Percentiles rank a stretch among this genome's conserved stretches.
Evolutionary conservation across 2,329 filamentous ascomycete species (phyloP).

Genomic region (Claviceps pusilla): DNA sequence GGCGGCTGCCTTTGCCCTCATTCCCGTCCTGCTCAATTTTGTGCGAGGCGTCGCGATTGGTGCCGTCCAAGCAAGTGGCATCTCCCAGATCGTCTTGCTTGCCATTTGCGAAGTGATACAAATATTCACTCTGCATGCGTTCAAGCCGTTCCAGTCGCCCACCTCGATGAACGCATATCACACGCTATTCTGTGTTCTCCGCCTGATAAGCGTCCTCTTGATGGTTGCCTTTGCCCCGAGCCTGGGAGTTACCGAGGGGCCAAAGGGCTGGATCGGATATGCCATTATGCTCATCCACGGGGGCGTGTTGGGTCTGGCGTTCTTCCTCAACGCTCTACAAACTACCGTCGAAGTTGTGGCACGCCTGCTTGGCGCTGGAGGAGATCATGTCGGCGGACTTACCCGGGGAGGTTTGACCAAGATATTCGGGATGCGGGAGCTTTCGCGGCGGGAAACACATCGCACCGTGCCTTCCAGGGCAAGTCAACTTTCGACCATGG

Average conservation of each 20-base stretch:
- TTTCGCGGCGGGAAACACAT: conserved; percentile 56
- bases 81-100: conserved; percentile 81
- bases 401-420: conserved; percentile 73
- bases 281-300: conserved; percentile 76
- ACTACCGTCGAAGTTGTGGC: conserved; percentile 81
- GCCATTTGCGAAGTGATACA: conserved; percentile 90
- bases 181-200: conserved; percentile 62
- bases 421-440: conserved; percentile 80
- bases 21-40: conserved; percentile 73
- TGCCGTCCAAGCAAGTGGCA: conserved; percentile 80
- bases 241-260: conserved; percentile 59
- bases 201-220: conserved; percentile 60
- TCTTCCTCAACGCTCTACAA: conserved; percentile 82
- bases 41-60: conserved; percentile 81
- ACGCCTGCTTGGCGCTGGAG: conserved; percentile 67
- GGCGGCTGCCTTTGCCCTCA: conserved; percentile 74
- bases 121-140: conserved; percentile 73
- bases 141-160: conserved; percentile 75
- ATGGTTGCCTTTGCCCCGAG: conserved; percentile 76
- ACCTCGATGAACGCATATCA: conserved; percentile 98
- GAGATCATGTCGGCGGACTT: conserved; percentile 53
- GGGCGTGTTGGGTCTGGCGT: conserved; percentile 73
- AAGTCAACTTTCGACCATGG: conserved; percentile 69
- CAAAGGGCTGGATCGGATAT: conserved; percentile 92
- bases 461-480: conserved; percentile 52